phyloP scores from a whole-genome alignment of 257 asterid species.

The Solanum ossicruentum region DNA sequence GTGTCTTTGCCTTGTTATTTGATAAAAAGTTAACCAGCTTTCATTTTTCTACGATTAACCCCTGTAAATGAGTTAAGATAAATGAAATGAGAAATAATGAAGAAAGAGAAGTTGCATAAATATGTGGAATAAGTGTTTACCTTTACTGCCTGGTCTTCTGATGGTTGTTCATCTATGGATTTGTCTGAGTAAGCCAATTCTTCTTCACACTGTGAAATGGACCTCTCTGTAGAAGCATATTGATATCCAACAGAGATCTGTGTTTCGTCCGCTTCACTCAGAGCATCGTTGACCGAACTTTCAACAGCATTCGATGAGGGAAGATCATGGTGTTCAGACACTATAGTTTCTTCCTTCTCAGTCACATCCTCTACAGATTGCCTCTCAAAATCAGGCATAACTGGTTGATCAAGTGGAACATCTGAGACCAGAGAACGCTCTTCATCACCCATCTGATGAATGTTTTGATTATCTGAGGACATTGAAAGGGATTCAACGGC shows the following conservation, averaged over 20 bases:
- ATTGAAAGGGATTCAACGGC: background rate
- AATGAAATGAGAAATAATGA: background rate
- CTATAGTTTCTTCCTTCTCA: conserved; percentile 18
- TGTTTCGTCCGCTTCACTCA: conserved; percentile 18
- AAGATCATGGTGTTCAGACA: background rate
- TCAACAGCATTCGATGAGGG: conserved; percentile 12
- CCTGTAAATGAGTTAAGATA: background rate
- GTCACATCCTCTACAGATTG: conserved; percentile 12
- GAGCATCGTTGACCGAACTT: conserved; percentile 10
- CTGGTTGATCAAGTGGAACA: conserved; percentile 4
- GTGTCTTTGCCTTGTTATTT: background rate
- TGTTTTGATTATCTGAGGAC: conserved; percentile 20
- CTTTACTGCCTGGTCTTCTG: conserved; percentile 29
- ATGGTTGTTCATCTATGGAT: conserved; percentile 19
- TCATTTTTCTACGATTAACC: background rate
- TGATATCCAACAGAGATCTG: conserved; percentile 11
- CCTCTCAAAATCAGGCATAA: conserved; percentile 9
- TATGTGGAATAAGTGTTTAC: conserved; percentile 19
- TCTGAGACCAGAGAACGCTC: background rate
- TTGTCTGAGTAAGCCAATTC: conserved; percentile 19
- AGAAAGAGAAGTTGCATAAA: background rate
- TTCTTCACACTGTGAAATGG: conserved; percentile 23
- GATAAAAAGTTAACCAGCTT: background rate
- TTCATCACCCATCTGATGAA: conserved; percentile 2
- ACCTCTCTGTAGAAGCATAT: conserved; percentile 21